Evolutionary conservation across 768 basidiomycete genomes (phyloP).

Genomic region (Hypholoma sublateritium): DNA sequence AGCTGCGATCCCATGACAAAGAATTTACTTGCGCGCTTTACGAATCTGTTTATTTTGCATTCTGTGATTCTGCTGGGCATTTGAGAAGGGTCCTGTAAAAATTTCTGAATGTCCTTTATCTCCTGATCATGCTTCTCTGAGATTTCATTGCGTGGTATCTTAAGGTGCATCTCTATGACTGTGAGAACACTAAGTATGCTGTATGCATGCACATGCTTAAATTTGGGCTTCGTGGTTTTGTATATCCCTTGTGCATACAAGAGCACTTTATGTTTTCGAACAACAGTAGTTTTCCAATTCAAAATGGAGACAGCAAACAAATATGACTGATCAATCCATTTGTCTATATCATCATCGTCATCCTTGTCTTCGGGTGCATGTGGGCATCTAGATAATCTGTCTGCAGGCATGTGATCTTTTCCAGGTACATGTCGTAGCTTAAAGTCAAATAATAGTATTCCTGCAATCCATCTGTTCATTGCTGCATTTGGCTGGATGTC

Average conservation of each 20-base stretch:
- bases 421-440: conserved; percentile 34
- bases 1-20: conserved; percentile 14
- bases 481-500: conserved; percentile 34
- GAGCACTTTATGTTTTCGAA: background rate
- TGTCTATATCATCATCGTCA: conserved; percentile 11
- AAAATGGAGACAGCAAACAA: conserved; percentile 1
- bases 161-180: background rate
- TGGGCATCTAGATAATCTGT: conserved; percentile 26
- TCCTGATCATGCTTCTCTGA: background rate
- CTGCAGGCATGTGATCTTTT: conserved; percentile 9
- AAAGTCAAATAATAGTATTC: conserved; percentile 36
- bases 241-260: background rate
- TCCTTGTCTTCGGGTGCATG: conserved; percentile 15
- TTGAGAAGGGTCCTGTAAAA: background rate
- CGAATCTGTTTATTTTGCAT: background rate
- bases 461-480: conserved; percentile 42
- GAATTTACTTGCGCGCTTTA: conserved; percentile 19
- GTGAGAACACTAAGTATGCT: background rate
- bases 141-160: background rate
- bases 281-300: background rate
- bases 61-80: background rate
- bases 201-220: background rate
- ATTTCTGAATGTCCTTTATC: background rate
- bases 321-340: conserved; percentile 17
- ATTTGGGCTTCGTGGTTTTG: background rate